A percentile compares a stretch with the other conserved stretches of the same genome.
Evolutionary conservation across 1,284 basidiomycete species (phyloP).

Genomic region (Pyrrhoderma lamaoense): DNA sequence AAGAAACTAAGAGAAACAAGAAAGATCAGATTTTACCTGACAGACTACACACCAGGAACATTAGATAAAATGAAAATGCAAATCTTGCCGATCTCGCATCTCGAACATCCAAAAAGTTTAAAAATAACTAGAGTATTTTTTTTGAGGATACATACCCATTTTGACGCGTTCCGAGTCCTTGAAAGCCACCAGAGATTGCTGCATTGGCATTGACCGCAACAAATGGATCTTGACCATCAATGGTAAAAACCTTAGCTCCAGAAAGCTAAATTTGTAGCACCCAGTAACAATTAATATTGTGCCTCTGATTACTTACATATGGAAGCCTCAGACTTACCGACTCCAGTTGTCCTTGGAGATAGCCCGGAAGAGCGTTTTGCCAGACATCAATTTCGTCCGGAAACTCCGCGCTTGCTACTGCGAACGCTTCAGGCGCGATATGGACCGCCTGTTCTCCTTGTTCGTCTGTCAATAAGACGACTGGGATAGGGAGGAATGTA

Average conservation of each 20-base stretch:
- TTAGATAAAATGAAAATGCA: constrained; percentile 31
- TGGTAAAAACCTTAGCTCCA: constrained; percentile 45
- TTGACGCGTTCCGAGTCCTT: constrained; percentile 46
- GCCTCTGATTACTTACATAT: background rate
- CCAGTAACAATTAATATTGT: background rate
- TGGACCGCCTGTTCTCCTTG: constrained; percentile 42
- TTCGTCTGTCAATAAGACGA: constrained; percentile 42
- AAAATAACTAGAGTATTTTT: background rate
- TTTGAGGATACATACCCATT: constrained; percentile 25
- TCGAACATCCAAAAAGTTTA: constrained; percentile 17
- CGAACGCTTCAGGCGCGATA: constrained; percentile 53
- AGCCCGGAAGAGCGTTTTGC: constrained; percentile 44
- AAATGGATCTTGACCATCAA: constrained; percentile 48
- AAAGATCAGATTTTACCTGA: background rate
- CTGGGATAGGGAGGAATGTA: constrained; percentile 46
- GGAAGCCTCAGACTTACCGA: constrained; percentile 33
- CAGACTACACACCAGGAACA: constrained; percentile 34
- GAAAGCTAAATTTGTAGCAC: constrained; percentile 35
- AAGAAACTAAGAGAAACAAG: constrained; percentile 30
- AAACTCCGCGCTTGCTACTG: constrained; percentile 46
- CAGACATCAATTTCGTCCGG: constrained; percentile 45
- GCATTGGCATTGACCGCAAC: constrained; percentile 48
- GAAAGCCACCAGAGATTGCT: constrained; percentile 34
- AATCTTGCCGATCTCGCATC: constrained; percentile 3
- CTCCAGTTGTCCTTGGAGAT: constrained; percentile 40